Evolutionary conservation across 2,329 filamentous ascomycete species (phyloP).

Genomic region (Epichloe sylvatica): DNA sequence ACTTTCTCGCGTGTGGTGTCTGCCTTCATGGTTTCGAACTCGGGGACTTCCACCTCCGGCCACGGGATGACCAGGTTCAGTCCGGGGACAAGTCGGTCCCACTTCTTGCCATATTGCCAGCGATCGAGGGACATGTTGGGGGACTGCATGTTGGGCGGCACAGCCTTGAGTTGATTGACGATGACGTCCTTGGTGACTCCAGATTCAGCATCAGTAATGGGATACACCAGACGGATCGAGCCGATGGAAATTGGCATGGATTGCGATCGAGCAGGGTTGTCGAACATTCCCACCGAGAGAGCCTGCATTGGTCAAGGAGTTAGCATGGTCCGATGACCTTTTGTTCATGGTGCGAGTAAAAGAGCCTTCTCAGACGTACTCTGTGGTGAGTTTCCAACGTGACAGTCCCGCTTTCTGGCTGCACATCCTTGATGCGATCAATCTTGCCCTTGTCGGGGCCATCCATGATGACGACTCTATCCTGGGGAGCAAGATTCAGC

Average conservation of each 20-base stretch:
- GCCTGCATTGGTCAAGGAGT: conserved; percentile 10
- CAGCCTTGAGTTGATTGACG: conserved; percentile 53
- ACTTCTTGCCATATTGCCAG: conserved; percentile 27
- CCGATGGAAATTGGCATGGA: conserved; percentile 47
- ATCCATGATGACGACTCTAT: conserved; percentile 69
- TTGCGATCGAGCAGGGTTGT: conserved; percentile 16
- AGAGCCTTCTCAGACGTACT: conserved; percentile 31
- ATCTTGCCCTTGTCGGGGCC: conserved; percentile 77
- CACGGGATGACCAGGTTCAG: conserved; percentile 63
- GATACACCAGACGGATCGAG: conserved; percentile 68
- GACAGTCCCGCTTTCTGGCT: conserved; percentile 40
- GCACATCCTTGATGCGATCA: conserved; percentile 49
- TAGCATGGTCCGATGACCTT: not conserved
- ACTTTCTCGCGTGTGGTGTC: conserved; percentile 70
- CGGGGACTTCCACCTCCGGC: conserved; percentile 43
- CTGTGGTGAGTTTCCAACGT: conserved; percentile 48
- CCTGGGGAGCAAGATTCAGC: conserved; percentile 51
- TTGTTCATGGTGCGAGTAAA: not conserved
- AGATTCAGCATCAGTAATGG: conserved; percentile 52
- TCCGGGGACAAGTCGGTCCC: conserved; percentile 51
- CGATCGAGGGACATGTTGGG: conserved; percentile 28
- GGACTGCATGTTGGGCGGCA: conserved; percentile 32
- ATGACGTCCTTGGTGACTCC: conserved; percentile 58
- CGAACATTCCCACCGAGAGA: conserved; percentile 18
- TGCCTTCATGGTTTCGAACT: conserved; percentile 37